Base-by-base conservation (phyloP, 2,329 filamentous ascomycete genomes). In the Diaporthe humulicola region DNA sequence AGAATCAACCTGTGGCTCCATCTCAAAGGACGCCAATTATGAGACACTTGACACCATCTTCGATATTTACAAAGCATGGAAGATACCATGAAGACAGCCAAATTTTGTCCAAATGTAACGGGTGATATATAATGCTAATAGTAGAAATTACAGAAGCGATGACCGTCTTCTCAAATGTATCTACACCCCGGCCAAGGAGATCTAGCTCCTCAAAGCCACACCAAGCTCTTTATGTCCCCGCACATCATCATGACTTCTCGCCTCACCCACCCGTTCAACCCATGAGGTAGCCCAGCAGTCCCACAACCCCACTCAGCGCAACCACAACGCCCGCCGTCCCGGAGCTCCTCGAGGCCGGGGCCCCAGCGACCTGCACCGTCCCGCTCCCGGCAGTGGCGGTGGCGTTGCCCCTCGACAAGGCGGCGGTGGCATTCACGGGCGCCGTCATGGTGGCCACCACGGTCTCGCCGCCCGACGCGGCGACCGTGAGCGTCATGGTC, bases 371-470 rank as follows among this genome's bases (percentile, higher is more conserved):
- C 71, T 73, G 60, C 30, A 57, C 38, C 15, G 71, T n/a, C 4
- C 38, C 61, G 45, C 25, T 33, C n/a, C 57, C 58, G 4, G 14
- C 50, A 12, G 25, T 48, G 15, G 50, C 45, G n/a, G 56, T 50
- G 19, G 40, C 28, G 40, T 57, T 54, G 22, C 45, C 33, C 25
- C 25, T 28, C 7, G 54, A 28, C 69, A 19, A 15, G 38, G 54
- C 45, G 9, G 50, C 60, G 9, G 40, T 56, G 28, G 30, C 50
- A 50, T 58, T 48, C 3, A 56, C 17, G 4, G 71, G 71, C 9
- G 71, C 71, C 50, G 71, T 73, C 71, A 73, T 73, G 12, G 71
- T 73, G 6, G 64, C 71, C 60, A 73, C 10, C 38, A 73, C 40
- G 57, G 50, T 69, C 22, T 10, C 58, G 17, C 61, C 60, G 45